Conservation (phyloP, 805 yeast species). For the Zygoascus flipseniorum region DNA sequence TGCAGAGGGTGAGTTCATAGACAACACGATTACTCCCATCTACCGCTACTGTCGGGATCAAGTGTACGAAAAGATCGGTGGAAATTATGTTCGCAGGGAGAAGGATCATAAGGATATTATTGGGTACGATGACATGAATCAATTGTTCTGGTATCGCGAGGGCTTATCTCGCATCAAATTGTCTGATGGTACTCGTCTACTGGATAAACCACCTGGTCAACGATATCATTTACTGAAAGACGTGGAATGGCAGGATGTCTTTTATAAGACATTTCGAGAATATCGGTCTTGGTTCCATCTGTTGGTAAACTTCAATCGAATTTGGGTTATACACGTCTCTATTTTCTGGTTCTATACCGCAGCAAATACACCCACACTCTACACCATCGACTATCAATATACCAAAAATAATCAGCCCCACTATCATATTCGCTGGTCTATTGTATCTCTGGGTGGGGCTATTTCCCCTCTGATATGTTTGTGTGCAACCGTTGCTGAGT, state of each 20-base stretch:
- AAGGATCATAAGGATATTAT: conserved; percentile 61
- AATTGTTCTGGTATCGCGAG: conserved; percentile 72
- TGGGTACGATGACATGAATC: conserved; percentile 89
- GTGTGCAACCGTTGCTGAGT: conserved; percentile 81
- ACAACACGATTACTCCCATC: conserved; percentile 67
- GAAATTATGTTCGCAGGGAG: conserved; percentile 39
- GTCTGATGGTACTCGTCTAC: conserved; percentile 37
- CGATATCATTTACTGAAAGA: conserved; percentile 48
- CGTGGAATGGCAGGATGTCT: conserved; percentile 58
- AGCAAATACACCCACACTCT: conserved; percentile 62
- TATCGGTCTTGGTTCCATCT: conserved; percentile 96
- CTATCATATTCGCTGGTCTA: conserved; percentile 86
- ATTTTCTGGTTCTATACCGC: conserved; percentile 93
- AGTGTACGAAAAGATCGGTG: conserved; percentile 38
- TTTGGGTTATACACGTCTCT: conserved; percentile 89
- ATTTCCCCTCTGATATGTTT: conserved; percentile 77
- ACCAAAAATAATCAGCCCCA: conserved; percentile 51
- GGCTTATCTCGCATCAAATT: conserved; percentile 54
- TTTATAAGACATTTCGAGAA: conserved; percentile 75
- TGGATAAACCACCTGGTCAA: conserved; percentile 46
- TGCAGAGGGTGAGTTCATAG: conserved; percentile 33
- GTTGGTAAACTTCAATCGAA: conserved; percentile 91
- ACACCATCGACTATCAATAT: conserved; percentile 73
- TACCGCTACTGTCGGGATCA: conserved; percentile 54
- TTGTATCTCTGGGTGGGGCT: conserved; percentile 87